Percentiles rank a stretch among this genome's conserved stretches.
phyloP scores from a whole-genome alignment of 73 alveolate species.

The Tetrahymena borealis region DNA sequence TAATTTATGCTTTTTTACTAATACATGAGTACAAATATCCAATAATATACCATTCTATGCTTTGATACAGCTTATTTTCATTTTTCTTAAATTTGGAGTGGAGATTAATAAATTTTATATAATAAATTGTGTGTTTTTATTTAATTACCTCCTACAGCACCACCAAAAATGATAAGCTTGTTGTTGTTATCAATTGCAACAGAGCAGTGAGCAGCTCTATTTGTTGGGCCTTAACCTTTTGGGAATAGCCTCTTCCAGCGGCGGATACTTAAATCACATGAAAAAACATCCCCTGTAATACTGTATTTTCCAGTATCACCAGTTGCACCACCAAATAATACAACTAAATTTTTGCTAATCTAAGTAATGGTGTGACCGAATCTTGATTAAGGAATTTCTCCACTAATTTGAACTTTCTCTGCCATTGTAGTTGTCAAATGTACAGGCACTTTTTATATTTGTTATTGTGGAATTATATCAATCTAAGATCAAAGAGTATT shows the following conservation, averaged over 20 bases:
- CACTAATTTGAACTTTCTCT: constrained; percentile 10
- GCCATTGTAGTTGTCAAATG: not conserved
- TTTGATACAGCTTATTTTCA: too few relatives aligned
- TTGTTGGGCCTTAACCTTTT: constrained; percentile 44
- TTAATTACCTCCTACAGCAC: constrained; percentile 94
- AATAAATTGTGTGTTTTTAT: too few relatives aligned
- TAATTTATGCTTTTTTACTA: too few relatives aligned
- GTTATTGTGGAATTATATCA: too few relatives aligned
- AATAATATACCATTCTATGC: too few relatives aligned
- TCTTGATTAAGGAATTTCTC: constrained; percentile 54
- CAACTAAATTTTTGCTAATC: constrained; percentile 73
- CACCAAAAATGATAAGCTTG: constrained; percentile 98
- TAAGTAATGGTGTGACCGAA: constrained; percentile 97
- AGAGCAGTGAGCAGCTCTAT: constrained; percentile 53
- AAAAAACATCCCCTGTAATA: constrained; percentile 97
- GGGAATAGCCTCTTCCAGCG: constrained; percentile 79
- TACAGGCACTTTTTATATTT: too few relatives aligned
- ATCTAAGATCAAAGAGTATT: too few relatives aligned
- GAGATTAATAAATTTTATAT: constrained; percentile 11
- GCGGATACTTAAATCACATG: constrained; percentile 57
- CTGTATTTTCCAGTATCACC: constrained; percentile 94
- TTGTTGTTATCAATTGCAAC: constrained; percentile 42
- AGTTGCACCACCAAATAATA: constrained; percentile 84
- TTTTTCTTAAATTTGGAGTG: not conserved
- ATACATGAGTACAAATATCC: too few relatives aligned